Percentiles rank a stretch among this genome's conserved stretches.
Evolutionary conservation across 352 stramenopile species (phyloP).

Genomic region (Blastocystis sp.): DNA sequence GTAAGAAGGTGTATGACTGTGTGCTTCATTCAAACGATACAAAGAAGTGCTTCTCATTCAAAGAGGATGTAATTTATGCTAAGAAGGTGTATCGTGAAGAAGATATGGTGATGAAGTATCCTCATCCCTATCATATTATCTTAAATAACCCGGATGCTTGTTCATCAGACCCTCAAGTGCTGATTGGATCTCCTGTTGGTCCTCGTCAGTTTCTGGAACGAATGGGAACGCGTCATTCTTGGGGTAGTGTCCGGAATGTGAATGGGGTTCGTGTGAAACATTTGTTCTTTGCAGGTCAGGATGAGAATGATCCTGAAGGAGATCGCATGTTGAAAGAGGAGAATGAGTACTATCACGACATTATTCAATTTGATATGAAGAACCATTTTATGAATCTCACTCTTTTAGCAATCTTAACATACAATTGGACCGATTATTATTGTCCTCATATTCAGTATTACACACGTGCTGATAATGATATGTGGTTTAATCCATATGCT

Average conservation of each 20-base stretch:
- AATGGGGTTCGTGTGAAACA: conserved; percentile 22
- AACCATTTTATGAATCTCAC: conserved; percentile 57
- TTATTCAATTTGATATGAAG: conserved; percentile 59
- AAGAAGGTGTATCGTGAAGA: conserved; percentile 37
- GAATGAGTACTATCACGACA: conserved; percentile 46
- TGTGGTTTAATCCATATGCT: conserved; percentile 54
- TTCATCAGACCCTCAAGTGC: background rate
- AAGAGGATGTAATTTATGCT: conserved; percentile 44
- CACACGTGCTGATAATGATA: conserved; percentile 35
- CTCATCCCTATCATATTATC: conserved; percentile 39
- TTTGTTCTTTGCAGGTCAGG: conserved; percentile 37
- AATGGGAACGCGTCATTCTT: conserved; percentile 47
- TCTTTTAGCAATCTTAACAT: conserved; percentile 39
- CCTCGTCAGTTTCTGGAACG: conserved; percentile 42
- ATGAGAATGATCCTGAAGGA: conserved; percentile 54
- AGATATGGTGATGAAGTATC: conserved; percentile 59
- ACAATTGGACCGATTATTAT: conserved; percentile 53
- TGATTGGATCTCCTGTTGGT: conserved; percentile 41
- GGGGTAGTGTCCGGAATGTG: conserved; percentile 46
- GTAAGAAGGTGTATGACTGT: conserved; percentile 48
- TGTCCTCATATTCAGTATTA: conserved; percentile 56
- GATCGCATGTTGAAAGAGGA: conserved; percentile 38
- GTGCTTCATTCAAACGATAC: conserved; percentile 27
- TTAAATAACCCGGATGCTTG: conserved; percentile 44
- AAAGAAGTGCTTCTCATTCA: conserved; percentile 50